Evolutionary conservation across 768 basidiomycete species (phyloP).

Genomic region (Sporobolomyces pararoseus): DNA sequence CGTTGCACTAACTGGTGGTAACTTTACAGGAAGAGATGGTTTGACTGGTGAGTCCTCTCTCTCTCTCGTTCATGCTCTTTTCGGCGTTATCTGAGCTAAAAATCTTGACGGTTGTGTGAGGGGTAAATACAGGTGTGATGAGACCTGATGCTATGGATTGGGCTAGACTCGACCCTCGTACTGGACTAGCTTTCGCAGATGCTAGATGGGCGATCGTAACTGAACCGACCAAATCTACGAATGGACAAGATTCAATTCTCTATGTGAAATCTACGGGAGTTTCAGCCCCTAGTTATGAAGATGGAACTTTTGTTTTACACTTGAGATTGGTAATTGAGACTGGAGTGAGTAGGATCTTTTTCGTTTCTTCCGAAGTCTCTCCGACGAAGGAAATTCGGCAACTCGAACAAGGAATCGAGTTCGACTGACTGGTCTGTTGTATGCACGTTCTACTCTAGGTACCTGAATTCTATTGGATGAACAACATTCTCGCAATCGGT

Average conservation of each 20-base stretch:
- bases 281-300: background rate
- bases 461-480: constrained; percentile 1
- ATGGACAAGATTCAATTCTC: background rate
- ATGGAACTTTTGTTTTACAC: background rate
- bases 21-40: background rate
- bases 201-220: background rate
- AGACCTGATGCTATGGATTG: background rate
- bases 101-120: too few relatives aligned
- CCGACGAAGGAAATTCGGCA: too few relatives aligned
- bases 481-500: background rate
- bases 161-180: background rate
- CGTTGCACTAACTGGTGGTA: background rate
- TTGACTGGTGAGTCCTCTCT: background rate
- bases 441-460: too few relatives aligned
- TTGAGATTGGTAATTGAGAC: constrained; percentile 1
- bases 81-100: too few relatives aligned
- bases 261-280: background rate
- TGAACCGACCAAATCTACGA: background rate
- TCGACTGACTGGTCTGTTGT: too few relatives aligned
- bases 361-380: too few relatives aligned
- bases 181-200: constrained; percentile 1
- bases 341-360: background rate
- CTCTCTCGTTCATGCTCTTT: too few relatives aligned
- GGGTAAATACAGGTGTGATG: background rate
- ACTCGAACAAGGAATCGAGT: too few relatives aligned